Base-by-base conservation (phyloP, 306 rosid species). In the Prunus salicina region DNA sequence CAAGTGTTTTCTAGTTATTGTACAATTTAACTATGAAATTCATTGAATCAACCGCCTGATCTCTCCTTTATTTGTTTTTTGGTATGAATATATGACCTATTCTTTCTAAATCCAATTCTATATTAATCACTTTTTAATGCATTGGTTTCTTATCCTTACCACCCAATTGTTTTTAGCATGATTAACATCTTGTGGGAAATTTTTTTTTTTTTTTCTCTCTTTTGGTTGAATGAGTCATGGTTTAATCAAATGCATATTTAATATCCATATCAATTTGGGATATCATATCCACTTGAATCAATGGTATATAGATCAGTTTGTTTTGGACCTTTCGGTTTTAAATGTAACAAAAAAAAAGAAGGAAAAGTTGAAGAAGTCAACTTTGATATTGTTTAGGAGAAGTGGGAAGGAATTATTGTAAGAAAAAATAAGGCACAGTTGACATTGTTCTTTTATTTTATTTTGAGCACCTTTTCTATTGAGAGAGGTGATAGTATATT, bases 1-100 rank as follows among this genome's bases (percentile, higher is more conserved):
- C 68, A 25, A 25, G 25, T 20, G 43, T 45, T 60, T 24, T 60
- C 45, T 60, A 45, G 30, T 60, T 43, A 43, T 60, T 24, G 5
- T 30, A 25, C 77, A 43, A 60, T 25, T 60, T 63, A 30, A 63
- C 24, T 20, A 22, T 41, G 76, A 72, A 55, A 72, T 72, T 60
- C 67, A 73, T 57, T 27, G 32, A 50, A 73, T 25, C 28, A 43
- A 58, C 50, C n/a, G 50, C 25, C 50, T 6, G 9, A 24, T 57
- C 19, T 22, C 8, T 20, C 32, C 25, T 22, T 25, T 24, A 8
- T 45, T 38, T 24, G 58, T 58, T 3, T 22, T 55, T 43, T 43
- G 19, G 38, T 7, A 22, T 41, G 76, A 22, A 6, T 38, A 13
- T 34, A 55, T 41, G 5, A 41, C 13, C 22, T 56, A 5, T 43